Conservation (phyloP, 192 early-diverging fungal genomes). For the Backusella tuberculispora region DNA sequence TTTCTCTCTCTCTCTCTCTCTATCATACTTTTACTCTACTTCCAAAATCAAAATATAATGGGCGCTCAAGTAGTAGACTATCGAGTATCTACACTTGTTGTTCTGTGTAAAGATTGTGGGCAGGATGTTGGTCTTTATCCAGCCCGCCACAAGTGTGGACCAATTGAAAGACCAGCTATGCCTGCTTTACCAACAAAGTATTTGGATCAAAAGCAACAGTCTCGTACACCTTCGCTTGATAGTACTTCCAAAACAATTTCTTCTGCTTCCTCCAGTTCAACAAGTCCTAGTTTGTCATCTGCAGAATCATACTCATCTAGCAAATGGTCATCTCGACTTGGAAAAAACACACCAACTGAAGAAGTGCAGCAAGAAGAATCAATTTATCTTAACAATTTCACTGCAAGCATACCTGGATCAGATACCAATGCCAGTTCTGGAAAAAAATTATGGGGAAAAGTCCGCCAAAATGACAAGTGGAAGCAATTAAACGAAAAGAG, state of each 20-base stretch:
- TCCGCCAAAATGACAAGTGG: conserved; percentile 38
- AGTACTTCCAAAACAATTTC: neutral
- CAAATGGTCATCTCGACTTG: conserved; percentile 24
- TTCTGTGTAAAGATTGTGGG: conserved; percentile 65
- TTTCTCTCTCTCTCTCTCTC: neutral
- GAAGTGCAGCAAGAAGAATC: conserved; percentile 21
- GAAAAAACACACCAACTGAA: conserved; percentile 7
- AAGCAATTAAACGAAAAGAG: conserved; percentile 27
- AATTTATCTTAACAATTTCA: conserved; percentile 33
- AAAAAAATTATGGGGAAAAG: conserved; percentile 33
- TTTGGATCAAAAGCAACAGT: conserved; percentile 8
- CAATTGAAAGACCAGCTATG: conserved; percentile 28
- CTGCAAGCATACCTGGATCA: neutral
- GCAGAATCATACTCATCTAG: neutral
- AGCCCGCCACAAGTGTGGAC: conserved; percentile 52
- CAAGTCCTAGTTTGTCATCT: conserved; percentile 17
- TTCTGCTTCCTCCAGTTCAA: neutral
- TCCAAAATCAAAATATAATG: conserved; percentile 22
- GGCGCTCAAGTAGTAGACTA: conserved; percentile 52
- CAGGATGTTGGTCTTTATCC: conserved; percentile 67
- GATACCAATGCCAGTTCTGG: conserved; percentile 13
- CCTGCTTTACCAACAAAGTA: conserved; percentile 22
- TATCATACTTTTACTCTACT: neutral
- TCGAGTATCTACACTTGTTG: conserved; percentile 56
- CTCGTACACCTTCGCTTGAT: neutral